Base-by-base conservation (phyloP, 2,329 filamentous ascomycete genomes). In the Pleurostoma richardsiae region DNA sequence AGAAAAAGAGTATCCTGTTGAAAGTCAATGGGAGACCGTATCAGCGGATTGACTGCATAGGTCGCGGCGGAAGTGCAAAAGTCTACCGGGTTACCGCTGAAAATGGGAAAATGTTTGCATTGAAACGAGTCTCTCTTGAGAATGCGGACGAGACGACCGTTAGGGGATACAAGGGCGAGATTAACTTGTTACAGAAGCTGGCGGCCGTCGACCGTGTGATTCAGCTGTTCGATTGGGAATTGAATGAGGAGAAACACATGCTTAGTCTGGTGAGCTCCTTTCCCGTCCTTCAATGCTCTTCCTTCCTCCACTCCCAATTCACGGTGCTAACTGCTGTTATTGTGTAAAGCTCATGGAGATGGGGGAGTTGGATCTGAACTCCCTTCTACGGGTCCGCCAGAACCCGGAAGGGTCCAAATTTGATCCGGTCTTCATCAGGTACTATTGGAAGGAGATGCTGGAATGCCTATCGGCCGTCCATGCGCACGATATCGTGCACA, bases 381-480 rank as follows among this genome's bases (percentile, higher is more conserved):
- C 86, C 46, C 83, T 97, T 45, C 78, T 99, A 53, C 85, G 83
- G 33, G 80, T 84, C 53, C 82, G 84, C 7, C 72, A 88, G 58
- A 88, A 84, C 58, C 79, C 76, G 0, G 85, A 90, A 50, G 81
- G 86, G 45, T 81, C 88, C 38, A 80, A 77, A 49, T 86, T 99
- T 50, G 94, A 99, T 61, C 79, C 89, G 2, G 88, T 86, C 45
- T 96, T 97, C 64, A 90, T 94, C 10, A 86, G 94, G n/a, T 95
- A 88, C 68, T 96, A 96, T 73, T 99, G 94, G 94, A 94, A 95
- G 66, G 94, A 99, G 69, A 99, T 99, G 94, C 83, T 99, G 19
- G 90, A 96, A 65, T 97, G 94, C 62, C 82, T 99, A 5, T 82
- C 88, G 55, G 82, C 92, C 1, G 90, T 99, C 1, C 94, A 99